Conservation (phyloP, 768 basidiomycete species). For the Boletus sensibilis region DNA sequence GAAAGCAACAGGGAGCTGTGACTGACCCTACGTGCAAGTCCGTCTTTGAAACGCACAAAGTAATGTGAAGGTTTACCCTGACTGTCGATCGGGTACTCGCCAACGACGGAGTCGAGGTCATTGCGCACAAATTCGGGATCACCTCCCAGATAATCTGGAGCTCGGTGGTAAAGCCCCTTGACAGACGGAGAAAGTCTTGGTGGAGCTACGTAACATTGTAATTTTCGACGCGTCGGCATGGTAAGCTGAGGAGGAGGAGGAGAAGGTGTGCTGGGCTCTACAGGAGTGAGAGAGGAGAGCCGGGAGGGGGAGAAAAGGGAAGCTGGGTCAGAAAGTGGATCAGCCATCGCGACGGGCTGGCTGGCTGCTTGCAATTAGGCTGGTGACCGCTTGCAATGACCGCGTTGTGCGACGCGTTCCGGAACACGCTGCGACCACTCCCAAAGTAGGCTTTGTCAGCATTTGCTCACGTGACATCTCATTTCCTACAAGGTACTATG, state of each 20-base stretch:
- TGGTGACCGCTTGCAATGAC: too few species aligned
- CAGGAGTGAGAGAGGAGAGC: slow-evolving; percentile 19
- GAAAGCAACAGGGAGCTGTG: background rate
- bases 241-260: background rate
- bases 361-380: background rate
- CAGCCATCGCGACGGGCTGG: slow-evolving; percentile 16
- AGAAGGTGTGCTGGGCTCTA: slow-evolving; percentile 5
- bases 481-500: too few species aligned
- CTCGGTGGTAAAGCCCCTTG: slow-evolving; percentile 43
- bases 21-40: slow-evolving; percentile 58
- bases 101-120: slow-evolving; percentile 51
- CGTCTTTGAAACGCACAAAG: slow-evolving; percentile 58
- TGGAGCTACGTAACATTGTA: slow-evolving; percentile 35
- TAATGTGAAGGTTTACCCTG: slow-evolving; percentile 46
- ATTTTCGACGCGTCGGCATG: slow-evolving; percentile 14
- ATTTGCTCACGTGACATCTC: slow-evolving; percentile 7
- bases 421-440: background rate
- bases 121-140: slow-evolving; percentile 32
- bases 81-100: slow-evolving; percentile 42
- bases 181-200: slow-evolving; percentile 39
- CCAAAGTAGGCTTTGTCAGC: slow-evolving; percentile 12
- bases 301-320: slow-evolving; percentile 15
- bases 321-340: slow-evolving; percentile 11
- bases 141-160: slow-evolving; percentile 35
- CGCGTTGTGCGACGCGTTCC: slow-evolving; percentile 17